Evolutionary conservation across 2,329 filamentous ascomycete genomes (phyloP).

Genomic region (Botrytis sinoallii): DNA sequence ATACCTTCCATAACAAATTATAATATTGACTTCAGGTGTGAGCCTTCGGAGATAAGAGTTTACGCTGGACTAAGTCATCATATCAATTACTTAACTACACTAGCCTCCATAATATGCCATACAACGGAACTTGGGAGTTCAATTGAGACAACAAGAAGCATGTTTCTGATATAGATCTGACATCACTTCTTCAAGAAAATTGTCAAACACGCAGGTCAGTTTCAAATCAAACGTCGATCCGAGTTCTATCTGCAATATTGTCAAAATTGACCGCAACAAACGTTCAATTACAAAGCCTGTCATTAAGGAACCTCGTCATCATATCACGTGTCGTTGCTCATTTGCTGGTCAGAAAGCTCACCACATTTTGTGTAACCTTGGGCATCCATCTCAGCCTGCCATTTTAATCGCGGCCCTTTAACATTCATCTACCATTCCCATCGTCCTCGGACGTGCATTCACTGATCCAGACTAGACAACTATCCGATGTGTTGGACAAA

Average conservation of each 20-base stretch:
- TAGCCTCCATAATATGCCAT: background rate
- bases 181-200: background rate
- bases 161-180: background rate
- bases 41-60: background rate
- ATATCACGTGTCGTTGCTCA: background rate
- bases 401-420: background rate
- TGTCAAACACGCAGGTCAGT: background rate
- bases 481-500: background rate
- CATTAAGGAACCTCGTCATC: too few species aligned
- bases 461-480: background rate
- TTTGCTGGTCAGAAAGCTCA: background rate
- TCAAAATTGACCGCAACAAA: background rate
- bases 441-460: background rate
- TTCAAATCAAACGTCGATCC: too few species aligned
- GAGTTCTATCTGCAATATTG: too few species aligned
- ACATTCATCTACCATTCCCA: background rate
- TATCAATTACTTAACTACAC: background rate
- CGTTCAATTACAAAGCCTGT: background rate
- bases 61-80: background rate
- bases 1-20: background rate
- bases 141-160: background rate
- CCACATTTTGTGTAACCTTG: background rate
- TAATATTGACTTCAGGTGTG: background rate
- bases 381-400: background rate
- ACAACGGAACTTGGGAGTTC: background rate